A percentile compares a stretch with the other conserved stretches of the same genome.
These are phyloP conservation scores for Nectriaceae sp. DNA, from an alignment of 2,329 filamentous ascomycete genomes.

Conservation along the genomic window DNA sequence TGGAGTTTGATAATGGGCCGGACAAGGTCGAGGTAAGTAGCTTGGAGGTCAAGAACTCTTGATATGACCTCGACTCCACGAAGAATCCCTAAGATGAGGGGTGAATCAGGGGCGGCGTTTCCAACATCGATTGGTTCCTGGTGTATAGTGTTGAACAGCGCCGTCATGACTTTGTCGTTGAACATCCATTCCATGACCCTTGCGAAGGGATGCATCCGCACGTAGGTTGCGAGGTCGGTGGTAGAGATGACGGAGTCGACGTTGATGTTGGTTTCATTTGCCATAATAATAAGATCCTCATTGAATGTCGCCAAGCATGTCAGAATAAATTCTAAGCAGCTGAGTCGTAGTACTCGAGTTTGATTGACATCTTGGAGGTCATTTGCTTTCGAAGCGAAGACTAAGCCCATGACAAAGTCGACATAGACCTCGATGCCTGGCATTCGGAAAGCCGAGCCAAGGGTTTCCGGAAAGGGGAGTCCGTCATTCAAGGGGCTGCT, in stretches of 20 bases:
- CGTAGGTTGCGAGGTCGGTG: slow-evolving; percentile 76
- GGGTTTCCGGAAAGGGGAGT: slow-evolving; percentile 82
- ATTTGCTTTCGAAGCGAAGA: slow-evolving; percentile 68
- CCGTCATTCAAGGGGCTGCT: slow-evolving; percentile 68
- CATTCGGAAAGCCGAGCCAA: slow-evolving; percentile 73
- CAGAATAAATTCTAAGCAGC: slow-evolving; percentile 81
- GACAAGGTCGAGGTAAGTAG: slow-evolving; percentile 89
- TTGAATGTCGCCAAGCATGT: slow-evolving; percentile 86
- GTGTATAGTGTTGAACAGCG: slow-evolving; percentile 77
- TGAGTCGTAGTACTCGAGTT: slow-evolving; percentile 71
- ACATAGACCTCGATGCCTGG: slow-evolving; percentile 91
- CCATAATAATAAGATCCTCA: slow-evolving; percentile 85
- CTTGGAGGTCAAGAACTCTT: slow-evolving; percentile 80
- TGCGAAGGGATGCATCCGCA: slow-evolving; percentile 87
- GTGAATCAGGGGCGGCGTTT: slow-evolving; percentile 73
- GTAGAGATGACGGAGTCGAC: slow-evolving; percentile 76
- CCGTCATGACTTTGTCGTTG: slow-evolving; percentile 82
- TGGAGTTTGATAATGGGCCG: slow-evolving; percentile 74
- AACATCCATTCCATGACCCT: slow-evolving; percentile 98
- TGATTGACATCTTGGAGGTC: slow-evolving; percentile 70
- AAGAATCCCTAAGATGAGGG: slow-evolving; percentile 76
- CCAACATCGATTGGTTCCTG: slow-evolving; percentile 74
- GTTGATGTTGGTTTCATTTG: slow-evolving; percentile 73
- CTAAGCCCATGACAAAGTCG: slow-evolving; percentile 82
- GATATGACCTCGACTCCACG: slow-evolving; percentile 83